These are phyloP conservation scores for Pseudogymnoascus sp. DNA, from an alignment of 2,329 filamentous ascomycete species.

Conservation along the genomic window DNA sequence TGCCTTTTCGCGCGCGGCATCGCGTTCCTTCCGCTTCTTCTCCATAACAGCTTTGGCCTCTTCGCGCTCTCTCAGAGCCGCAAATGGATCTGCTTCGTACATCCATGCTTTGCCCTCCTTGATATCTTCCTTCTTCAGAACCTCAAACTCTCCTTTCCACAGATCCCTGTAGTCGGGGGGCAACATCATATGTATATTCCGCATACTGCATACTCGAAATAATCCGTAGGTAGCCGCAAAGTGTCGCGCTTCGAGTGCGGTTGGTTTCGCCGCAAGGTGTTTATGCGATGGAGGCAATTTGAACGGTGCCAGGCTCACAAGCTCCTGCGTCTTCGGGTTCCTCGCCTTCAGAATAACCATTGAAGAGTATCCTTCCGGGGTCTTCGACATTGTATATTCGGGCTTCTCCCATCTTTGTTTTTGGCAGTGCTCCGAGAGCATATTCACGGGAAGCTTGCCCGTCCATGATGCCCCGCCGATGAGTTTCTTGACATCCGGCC, in stretches of 20 bases:
- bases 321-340: slow-evolving; percentile 77
- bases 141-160: slow-evolving; percentile 82
- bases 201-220: slow-evolving; percentile 88
- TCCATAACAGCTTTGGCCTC: slow-evolving; percentile 67
- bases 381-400: slow-evolving; percentile 77
- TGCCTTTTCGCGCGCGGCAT: slow-evolving; percentile 60
- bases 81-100: slow-evolving; percentile 94
- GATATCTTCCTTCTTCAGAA: slow-evolving; percentile 72
- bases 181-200: slow-evolving; percentile 89
- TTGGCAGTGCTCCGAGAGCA: slow-evolving; percentile 90
- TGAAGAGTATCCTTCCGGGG: slow-evolving; percentile 66
- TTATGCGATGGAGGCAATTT: slow-evolving; percentile 70
- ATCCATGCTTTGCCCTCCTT: slow-evolving; percentile 77
- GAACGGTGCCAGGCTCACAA: slow-evolving; percentile 69
- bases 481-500: slow-evolving; percentile 65
- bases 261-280: slow-evolving; percentile 66
- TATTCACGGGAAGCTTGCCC: slow-evolving; percentile 87
- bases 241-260: slow-evolving; percentile 83
- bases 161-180: slow-evolving; percentile 82
- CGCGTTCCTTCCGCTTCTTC: slow-evolving; percentile 69
- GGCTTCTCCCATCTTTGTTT: slow-evolving; percentile 94
- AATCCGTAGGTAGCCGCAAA: slow-evolving; percentile 88
- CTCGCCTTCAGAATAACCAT: slow-evolving; percentile 69
- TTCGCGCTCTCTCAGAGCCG: slow-evolving; percentile 68
- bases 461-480: slow-evolving; percentile 97